Evolutionary conservation across 2,329 filamentous ascomycete species (phyloP), one percentile per base, ranked within the genome.

Genomic region (Phialophora chinensis): DNA sequence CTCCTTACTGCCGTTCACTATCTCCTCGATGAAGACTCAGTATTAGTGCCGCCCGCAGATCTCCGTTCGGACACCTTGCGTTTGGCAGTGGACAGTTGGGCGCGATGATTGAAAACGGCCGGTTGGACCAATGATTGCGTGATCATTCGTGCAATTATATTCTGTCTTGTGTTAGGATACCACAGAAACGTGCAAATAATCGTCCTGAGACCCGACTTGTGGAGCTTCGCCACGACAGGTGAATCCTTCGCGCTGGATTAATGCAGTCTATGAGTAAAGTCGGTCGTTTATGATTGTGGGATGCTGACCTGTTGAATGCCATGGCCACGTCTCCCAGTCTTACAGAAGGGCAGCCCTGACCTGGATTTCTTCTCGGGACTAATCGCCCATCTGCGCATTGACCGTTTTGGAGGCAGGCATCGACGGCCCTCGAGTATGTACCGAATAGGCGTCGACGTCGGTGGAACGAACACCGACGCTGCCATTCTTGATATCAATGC

Each of bases 401-500:
- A 14, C 49, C 4, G 8, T 29, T 14, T 52, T 17, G 49, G 11
- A 23, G 6, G 49, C 25, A 12, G 25, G 49, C 49, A 35, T 49
- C 33, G 17, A 25, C 29, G n/a, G 11, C 5, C 14, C n/a, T 50
- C 38, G 55, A 66, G 49, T 44, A 68, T 68, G 66, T 83, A 81
- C 68, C 79, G 82, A 53, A 82, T 85, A 53, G 79, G 78, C 6
- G 75, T 80, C 14, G 77, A 79, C 66, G 77, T 79, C 20, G 77
- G 77, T 29, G 77, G 77, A 27, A 79, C 76, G 23, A 79, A 79
- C 66, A 78, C 77, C 4, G 82, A 84, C 69, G 79, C 79, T 33
- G 82, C 79, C 27, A 77, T 84, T 60, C 75, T 84, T 31, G 79
- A 83, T 70, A 72, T 81, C 63, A 76, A 72, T n/a, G 75, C 77